phyloP scores from a whole-genome alignment of 805 yeast genomes.

The Komagataella pseudopastoris region DNA sequence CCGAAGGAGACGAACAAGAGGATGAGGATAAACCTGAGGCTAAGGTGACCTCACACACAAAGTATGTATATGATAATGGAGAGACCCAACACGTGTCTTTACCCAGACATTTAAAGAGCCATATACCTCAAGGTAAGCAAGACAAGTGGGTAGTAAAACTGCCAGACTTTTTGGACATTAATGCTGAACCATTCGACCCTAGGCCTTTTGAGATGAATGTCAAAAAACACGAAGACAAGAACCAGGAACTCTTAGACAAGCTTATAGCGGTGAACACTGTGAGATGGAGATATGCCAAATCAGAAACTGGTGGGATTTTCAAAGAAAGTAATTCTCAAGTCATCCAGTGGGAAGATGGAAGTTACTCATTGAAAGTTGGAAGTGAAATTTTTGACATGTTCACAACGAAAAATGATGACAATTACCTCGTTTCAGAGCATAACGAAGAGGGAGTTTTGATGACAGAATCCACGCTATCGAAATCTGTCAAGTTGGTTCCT shows the following conservation, averaged over 20 bases:
- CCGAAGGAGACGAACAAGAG: slow-evolving; percentile 20
- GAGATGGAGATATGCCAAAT: slow-evolving; percentile 86
- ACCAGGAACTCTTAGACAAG: slow-evolving; percentile 18
- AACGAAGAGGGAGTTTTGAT: slow-evolving; percentile 61
- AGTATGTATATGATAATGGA: slow-evolving; percentile 8
- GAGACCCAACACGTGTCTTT: slow-evolving; percentile 25
- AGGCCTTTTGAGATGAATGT: slow-evolving; percentile 25
- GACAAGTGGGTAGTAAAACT: slow-evolving; percentile 37
- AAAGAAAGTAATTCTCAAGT: slow-evolving; percentile 85
- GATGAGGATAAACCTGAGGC: slow-evolving; percentile 18
- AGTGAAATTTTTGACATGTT: slow-evolving; percentile 75
- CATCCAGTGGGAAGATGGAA: slow-evolving; percentile 91
- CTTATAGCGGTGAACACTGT: slow-evolving; percentile 71
- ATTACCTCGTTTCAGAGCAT: slow-evolving; percentile 58
- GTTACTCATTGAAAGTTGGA: slow-evolving; percentile 76
- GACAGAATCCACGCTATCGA: slow-evolving; percentile 49
- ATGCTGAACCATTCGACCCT: slow-evolving; percentile 82
- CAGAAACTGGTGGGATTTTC: slow-evolving; percentile 54
- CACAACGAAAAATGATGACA: slow-evolving; percentile 50
- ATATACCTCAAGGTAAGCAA: slow-evolving; percentile 16
- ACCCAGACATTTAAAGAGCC: slow-evolving; percentile 39
- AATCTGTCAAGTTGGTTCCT: slow-evolving; percentile 68
- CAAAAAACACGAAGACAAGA: slow-evolving; percentile 25
- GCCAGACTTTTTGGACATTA: slow-evolving; percentile 75
- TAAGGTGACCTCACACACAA: slow-evolving; percentile 4